Conservation (phyloP, 768 basidiomycete species). For the Naganishia randhawae region DNA sequence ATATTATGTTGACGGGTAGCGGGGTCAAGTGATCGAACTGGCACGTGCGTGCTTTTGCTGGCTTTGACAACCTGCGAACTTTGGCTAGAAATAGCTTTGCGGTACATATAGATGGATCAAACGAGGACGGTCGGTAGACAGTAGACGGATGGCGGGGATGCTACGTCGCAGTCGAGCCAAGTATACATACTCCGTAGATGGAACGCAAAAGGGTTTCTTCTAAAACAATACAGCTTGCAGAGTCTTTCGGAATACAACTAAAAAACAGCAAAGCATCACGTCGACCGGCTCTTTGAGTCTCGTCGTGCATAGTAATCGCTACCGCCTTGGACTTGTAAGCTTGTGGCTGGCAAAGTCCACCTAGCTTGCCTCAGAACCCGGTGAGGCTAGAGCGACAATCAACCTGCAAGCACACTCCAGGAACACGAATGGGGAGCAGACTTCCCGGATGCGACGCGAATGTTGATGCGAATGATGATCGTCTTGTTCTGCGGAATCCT, state of each 20-base stretch:
- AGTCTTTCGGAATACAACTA: neutral
- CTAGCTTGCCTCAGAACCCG: slow-evolving; percentile 6
- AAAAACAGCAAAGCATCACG: too few relatives aligned
- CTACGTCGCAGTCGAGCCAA: too few relatives aligned
- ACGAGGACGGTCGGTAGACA: neutral
- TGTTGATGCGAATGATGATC: slow-evolving; percentile 20
- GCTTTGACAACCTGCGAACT: too few relatives aligned
- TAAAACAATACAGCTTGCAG: neutral
- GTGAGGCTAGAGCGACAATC: slow-evolving; percentile 78
- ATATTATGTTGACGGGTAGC: neutral
- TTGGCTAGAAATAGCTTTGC: neutral
- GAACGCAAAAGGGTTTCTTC: neutral
- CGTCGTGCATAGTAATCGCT: neutral
- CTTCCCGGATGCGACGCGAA: slow-evolving; percentile 45
- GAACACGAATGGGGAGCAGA: slow-evolving; percentile 76
- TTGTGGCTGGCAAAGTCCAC: too few relatives aligned
- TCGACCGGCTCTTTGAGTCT: too few relatives aligned
- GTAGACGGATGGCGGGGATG: too few relatives aligned
- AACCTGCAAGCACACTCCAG: slow-evolving; percentile 92
- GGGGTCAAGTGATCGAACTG: too few relatives aligned
- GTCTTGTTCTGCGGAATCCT: slow-evolving; percentile 14
- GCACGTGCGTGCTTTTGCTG: too few relatives aligned
- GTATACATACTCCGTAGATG: neutral
- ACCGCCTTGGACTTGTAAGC: too few relatives aligned
- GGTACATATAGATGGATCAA: neutral